Evolutionary conservation across 2,329 filamentous ascomycete genomes (phyloP).

Genomic region (Fusarium metavorans): DNA sequence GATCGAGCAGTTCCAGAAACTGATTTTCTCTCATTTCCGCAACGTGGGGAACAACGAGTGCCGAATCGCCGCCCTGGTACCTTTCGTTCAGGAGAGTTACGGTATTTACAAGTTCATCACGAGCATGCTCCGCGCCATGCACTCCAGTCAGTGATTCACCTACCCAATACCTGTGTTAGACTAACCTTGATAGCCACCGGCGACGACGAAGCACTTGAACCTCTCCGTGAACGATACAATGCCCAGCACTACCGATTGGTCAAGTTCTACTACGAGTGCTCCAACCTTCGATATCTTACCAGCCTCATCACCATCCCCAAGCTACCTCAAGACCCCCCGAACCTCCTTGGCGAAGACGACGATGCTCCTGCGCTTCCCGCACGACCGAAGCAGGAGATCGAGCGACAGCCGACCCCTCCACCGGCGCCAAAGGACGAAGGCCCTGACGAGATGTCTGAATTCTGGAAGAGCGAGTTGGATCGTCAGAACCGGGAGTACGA

Average conservation of each 20-base stretch:
- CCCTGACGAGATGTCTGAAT: constrained; percentile 95
- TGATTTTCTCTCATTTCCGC: constrained; percentile 97
- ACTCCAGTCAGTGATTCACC: constrained; percentile 75
- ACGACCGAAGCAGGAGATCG: constrained; percentile 81
- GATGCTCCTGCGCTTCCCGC: constrained; percentile 85
- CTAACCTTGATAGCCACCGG: constrained; percentile 75
- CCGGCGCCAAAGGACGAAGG: constrained; percentile 78
- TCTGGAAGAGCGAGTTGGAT: constrained; percentile 94
- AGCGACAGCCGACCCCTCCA: constrained; percentile 75
- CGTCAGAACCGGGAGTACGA: constrained; percentile 95
- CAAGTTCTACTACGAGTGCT: constrained; percentile 99
- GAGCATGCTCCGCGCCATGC: constrained; percentile 98
- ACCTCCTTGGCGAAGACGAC: constrained; percentile 86
- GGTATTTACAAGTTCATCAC: constrained; percentile 99
- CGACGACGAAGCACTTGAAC: constrained; percentile 91
- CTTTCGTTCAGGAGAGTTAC: constrained; percentile 96
- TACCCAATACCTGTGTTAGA: constrained; percentile 1
- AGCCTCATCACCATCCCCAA: constrained; percentile 97
- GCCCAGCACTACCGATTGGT: constrained; percentile 96
- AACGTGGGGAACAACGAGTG: constrained; percentile 95
- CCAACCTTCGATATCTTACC: constrained; percentile 95
- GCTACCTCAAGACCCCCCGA: constrained; percentile 93
- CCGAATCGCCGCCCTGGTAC: constrained; percentile 91
- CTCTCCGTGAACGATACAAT: constrained; percentile 88
- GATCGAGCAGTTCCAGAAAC: constrained; percentile 98